Evolutionary conservation across 2,329 filamentous ascomycete genomes (phyloP), one percentile per base, ranked within the genome.

Genomic region (Sarocladium brachiariae): DNA sequence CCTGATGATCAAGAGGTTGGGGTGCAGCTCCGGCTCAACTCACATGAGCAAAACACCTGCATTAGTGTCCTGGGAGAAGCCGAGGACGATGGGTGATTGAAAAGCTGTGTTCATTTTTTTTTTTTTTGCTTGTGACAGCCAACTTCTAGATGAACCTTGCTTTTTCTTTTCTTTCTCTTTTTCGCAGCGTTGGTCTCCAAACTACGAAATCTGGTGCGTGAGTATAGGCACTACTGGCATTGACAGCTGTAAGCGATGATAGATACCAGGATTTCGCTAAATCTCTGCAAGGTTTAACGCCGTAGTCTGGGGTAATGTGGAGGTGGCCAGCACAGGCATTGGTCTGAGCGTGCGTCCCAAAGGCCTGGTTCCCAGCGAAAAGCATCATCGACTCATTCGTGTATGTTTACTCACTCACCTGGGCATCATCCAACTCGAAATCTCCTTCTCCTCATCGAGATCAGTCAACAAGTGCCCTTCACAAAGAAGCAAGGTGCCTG

Each of bases 21-120:
- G 13, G 3, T 47, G 43, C 43, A 47, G 43, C 43, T 31, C 13
- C 43, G 16, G 43, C 3, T 21, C 43, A 21, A 16, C 43, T 47
- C 43, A 47, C 43, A 47, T 47, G 43, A 47, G 43, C 43, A 7
- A n/a, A 30, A 30, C 43, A 47, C 43, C 43, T 47, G 43, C 43
- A 47, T 47, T 47, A 47, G 43, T 14, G 4, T 45, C 39, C 14
- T 33, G 43, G 27, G 43, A 47, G 27, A 21, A 47, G 43, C 43
- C 43, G 43, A 47, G 43, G 43, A 47, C 8, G 21, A 19, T n/a
- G n/a, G n/a, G n/a, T n/a, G n/a, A n/a, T n/a, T n/a, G n/a, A n/a
- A n/a, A n/a, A n/a, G n/a, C 13, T 33, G 43, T 23, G 16, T 21
- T 19, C 43, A 10, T 21, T 19, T 24, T 9, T 19, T 14, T 35